Percentiles rank a stretch among this genome's conserved stretches.
Evolutionary conservation across 2,329 filamentous ascomycete genomes (phyloP).

Genomic region (Botrytis fragariae): DNA sequence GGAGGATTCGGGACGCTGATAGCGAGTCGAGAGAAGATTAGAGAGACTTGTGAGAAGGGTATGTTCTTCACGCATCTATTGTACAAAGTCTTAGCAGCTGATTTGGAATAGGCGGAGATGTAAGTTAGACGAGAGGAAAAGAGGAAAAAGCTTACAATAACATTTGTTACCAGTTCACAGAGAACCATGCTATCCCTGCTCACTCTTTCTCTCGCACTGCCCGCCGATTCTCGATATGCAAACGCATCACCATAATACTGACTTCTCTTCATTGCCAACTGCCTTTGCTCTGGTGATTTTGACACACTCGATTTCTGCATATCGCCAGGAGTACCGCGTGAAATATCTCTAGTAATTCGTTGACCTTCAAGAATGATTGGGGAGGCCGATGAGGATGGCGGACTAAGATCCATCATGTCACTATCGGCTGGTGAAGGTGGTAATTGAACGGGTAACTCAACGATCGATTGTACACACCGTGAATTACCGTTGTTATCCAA

Average conservation of each 20-base stretch:
- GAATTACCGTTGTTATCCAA: neutral
- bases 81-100: slow-evolving; percentile 21
- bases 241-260: slow-evolving; percentile 40
- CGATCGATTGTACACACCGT: slow-evolving; percentile 15
- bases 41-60: slow-evolving; percentile 72
- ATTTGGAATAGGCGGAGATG: slow-evolving; percentile 26
- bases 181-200: slow-evolving; percentile 49
- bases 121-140: neutral
- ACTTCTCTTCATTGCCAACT: slow-evolving; percentile 34
- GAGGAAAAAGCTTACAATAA: slow-evolving; percentile 49
- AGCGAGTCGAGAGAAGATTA: slow-evolving; percentile 69
- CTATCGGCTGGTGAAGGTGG: slow-evolving; percentile 35
- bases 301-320: slow-evolving; percentile 28
- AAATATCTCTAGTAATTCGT: slow-evolving; percentile 33
- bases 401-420: slow-evolving; percentile 27
- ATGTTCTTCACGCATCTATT: slow-evolving; percentile 71
- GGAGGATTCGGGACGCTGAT: slow-evolving; percentile 69
- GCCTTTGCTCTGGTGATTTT: slow-evolving; percentile 34
- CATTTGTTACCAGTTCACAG: slow-evolving; percentile 63
- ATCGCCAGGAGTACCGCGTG: slow-evolving; percentile 37
- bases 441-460: slow-evolving; percentile 23
- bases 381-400: slow-evolving; percentile 22
- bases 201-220: slow-evolving; percentile 35
- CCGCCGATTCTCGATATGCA: slow-evolving; percentile 35
- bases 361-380: slow-evolving; percentile 25